Evolutionary conservation across 371 early-diverging fungal species (phyloP).

Genomic region (Mortierella sp.): DNA sequence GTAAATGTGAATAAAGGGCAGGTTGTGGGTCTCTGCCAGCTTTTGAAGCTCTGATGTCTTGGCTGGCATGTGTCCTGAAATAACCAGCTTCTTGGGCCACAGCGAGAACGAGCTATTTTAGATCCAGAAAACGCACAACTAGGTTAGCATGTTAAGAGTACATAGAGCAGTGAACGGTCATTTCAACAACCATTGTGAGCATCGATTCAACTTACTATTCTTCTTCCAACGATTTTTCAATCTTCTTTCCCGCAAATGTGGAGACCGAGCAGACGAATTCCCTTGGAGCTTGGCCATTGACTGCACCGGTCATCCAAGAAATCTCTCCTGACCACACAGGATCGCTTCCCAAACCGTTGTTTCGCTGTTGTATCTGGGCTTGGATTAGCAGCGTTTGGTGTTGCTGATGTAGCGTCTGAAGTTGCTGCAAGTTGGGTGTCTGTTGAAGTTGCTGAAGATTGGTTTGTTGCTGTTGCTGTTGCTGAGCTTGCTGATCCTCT

Average conservation of each 20-base stretch:
- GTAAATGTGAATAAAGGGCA: conserved; percentile 69
- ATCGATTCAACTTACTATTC: conserved; percentile 66
- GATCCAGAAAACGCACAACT: conserved; percentile 28
- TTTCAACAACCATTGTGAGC: background rate
- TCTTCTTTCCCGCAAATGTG: conserved; percentile 64
- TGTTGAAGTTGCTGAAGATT: conserved; percentile 37
- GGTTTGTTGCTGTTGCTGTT: conserved; percentile 34
- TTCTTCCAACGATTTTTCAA: conserved; percentile 59
- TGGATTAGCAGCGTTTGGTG: conserved; percentile 31
- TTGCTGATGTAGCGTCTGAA: conserved; percentile 57
- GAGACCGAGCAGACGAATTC: conserved; percentile 65
- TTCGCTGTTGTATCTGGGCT: conserved; percentile 49
- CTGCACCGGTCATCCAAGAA: conserved; percentile 66
- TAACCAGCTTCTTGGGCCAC: conserved; percentile 68
- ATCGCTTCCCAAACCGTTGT: conserved; percentile 51
- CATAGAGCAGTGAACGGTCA: background rate
- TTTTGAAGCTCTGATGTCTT: conserved; percentile 61
- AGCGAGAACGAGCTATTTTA: conserved; percentile 54
- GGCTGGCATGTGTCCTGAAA: conserved; percentile 66
- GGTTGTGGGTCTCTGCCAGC: conserved; percentile 62
- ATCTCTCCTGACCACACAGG: conserved; percentile 72
- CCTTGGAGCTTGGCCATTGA: conserved; percentile 54
- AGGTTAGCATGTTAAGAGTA: background rate
- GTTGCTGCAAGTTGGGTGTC: conserved; percentile 41
- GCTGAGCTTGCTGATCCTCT: conserved; percentile 26